A percentile compares a stretch with the other conserved stretches of the same genome.
Evolutionary conservation across 163 green algal genomes (phyloP).

Genomic region (Chloromonas sp.): DNA sequence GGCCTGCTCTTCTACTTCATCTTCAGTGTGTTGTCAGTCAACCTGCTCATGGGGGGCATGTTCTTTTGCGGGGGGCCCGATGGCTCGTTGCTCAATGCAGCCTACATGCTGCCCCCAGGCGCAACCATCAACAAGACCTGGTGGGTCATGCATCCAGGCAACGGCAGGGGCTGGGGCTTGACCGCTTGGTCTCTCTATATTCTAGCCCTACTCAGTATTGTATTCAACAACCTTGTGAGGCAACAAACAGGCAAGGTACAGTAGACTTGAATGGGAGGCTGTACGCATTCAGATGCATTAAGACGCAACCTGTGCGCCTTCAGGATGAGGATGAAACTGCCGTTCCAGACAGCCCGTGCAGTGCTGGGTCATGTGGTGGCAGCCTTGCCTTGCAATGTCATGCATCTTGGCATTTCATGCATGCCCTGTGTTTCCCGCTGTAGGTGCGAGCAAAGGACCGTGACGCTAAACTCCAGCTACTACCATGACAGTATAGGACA

Average conservation of each 20-base stretch:
- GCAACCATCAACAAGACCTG: slow-evolving; percentile 31
- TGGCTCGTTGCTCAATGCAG: slow-evolving; percentile 13
- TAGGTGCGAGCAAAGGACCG: background rate
- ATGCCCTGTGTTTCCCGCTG: background rate
- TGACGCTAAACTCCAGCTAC: background rate
- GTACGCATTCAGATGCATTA: background rate
- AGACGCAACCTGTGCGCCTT: background rate
- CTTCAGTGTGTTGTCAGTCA: slow-evolving; percentile 51
- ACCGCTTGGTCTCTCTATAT: too few relatives aligned
- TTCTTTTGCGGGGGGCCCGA: slow-evolving; percentile 9
- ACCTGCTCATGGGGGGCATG: slow-evolving; percentile 45
- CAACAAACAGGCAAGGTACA: too few relatives aligned
- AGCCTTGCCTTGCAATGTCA: background rate
- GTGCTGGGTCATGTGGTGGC: too few relatives aligned
- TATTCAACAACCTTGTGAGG: too few relatives aligned
- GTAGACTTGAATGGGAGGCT: too few relatives aligned
- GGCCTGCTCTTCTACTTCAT: slow-evolving; percentile 59
- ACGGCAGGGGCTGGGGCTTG: too few relatives aligned
- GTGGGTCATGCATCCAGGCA: slow-evolving; percentile 17
- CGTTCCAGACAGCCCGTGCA: background rate
- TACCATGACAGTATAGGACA: background rate
- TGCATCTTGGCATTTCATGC: background rate
- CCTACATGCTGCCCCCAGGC: slow-evolving; percentile 26
- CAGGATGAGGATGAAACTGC: background rate
- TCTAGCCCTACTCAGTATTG: too few relatives aligned